Conservation (phyloP, 305 asterid species). For the Caryopteris hybrid region DNA sequence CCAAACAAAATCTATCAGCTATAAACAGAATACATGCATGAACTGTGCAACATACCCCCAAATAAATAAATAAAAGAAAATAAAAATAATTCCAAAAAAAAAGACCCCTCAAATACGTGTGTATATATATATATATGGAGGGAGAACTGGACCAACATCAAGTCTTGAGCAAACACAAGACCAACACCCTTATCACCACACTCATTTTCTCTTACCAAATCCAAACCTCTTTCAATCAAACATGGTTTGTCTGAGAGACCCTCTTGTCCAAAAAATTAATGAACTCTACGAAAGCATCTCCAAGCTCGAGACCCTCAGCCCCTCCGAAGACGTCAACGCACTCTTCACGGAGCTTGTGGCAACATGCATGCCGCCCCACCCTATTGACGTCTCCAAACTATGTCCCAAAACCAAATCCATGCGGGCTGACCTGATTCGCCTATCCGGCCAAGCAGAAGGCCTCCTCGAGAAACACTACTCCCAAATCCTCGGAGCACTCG, state of each 20-base stretch:
- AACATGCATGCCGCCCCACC: slow-evolving; percentile 54
- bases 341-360: slow-evolving; percentile 51
- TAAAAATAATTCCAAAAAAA: neutral
- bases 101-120: neutral
- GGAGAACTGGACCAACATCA: neutral
- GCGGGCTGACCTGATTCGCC: slow-evolving; percentile 46
- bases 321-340: slow-evolving; percentile 54
- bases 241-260: slow-evolving; percentile 61
- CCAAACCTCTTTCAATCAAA: slow-evolving; percentile 1
- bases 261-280: slow-evolving; percentile 39
- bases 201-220: neutral
- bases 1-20: neutral
- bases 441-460: slow-evolving; percentile 65
- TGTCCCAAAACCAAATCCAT: slow-evolving; percentile 40
- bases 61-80: neutral
- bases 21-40: neutral
- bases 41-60: neutral
- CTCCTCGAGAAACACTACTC: slow-evolving; percentile 52
- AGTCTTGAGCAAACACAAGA: neutral
- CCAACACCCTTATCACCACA: neutral
- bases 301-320: slow-evolving; percentile 50
- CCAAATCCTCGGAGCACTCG: slow-evolving; percentile 36
- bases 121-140: neutral
- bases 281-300: slow-evolving; percentile 47
- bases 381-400: slow-evolving; percentile 52